Conservation (phyloP, 2,329 filamentous ascomycete genomes). For the Torrubiellomyces zombiae region DNA sequence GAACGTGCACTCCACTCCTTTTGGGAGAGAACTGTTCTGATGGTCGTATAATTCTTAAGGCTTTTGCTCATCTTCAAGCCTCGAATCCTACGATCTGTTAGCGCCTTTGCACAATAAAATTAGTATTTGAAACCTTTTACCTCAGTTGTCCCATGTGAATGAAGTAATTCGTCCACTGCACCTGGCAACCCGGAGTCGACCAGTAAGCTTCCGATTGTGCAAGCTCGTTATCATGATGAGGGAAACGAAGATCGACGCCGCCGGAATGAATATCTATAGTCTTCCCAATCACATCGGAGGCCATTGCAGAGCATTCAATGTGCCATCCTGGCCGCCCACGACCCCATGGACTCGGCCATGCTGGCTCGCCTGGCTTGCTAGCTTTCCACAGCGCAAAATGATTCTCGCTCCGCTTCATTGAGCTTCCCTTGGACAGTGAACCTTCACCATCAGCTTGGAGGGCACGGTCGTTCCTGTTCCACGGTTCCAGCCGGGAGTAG, state of each 20-base stretch:
- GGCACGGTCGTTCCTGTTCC: slow-evolving; percentile 68
- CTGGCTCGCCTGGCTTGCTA: slow-evolving; percentile 80
- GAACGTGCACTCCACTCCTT: no score
- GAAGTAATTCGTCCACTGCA: no score
- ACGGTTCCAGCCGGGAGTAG: slow-evolving; percentile 73
- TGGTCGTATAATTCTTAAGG: no score
- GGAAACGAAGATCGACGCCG: slow-evolving; percentile 79
- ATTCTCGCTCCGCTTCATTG: slow-evolving; percentile 55
- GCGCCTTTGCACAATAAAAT: no score
- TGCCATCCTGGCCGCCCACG: slow-evolving; percentile 85
- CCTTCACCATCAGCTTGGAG: slow-evolving; percentile 83
- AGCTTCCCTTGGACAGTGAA: slow-evolving; percentile 46
- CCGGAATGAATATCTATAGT: slow-evolving; percentile 88
- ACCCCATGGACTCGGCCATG: slow-evolving; percentile 80
- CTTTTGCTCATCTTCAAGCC: no score
- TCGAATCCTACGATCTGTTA: no score
- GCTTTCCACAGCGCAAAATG: slow-evolving; percentile 94
- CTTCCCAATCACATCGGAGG: slow-evolving; percentile 68
- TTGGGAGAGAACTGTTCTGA: no score
- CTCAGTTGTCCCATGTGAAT: no score
- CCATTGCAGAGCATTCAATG: slow-evolving; percentile 95
- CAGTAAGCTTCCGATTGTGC: slow-evolving; percentile 86
- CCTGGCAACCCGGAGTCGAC: no score
- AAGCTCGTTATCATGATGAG: slow-evolving; percentile 85
- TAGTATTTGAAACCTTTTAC: no score